Evolutionary conservation across 2,329 filamentous ascomycete genomes (phyloP).

Genomic region (Colletotrichum tropicale): DNA sequence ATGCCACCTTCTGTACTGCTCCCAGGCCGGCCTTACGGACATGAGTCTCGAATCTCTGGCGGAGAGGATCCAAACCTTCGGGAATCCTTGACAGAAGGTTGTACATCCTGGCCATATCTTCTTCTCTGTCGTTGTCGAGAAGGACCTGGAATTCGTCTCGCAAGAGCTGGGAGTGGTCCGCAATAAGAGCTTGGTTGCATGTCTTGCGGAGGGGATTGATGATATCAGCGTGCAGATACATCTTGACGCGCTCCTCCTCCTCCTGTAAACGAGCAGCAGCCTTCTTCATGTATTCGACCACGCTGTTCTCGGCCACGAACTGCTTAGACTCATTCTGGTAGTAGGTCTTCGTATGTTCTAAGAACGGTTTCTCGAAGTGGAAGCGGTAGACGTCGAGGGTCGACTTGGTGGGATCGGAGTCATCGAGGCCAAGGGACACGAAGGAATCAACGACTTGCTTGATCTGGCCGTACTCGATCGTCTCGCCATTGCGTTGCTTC

Average conservation of each 20-base stretch:
- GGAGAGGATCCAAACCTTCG: constrained; percentile 87
- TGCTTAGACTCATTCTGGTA: constrained; percentile 92
- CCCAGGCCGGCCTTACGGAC: constrained; percentile 87
- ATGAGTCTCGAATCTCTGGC: constrained; percentile 87
- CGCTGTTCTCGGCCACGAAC: constrained; percentile 94
- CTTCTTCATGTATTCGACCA: constrained; percentile 99
- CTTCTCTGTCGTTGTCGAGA: constrained; percentile 91
- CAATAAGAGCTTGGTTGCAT: constrained; percentile 89
- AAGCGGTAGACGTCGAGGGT: constrained; percentile 93
- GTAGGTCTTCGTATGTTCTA: constrained; percentile 82
- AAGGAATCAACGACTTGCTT: constrained; percentile 98
- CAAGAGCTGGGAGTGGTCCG: constrained; percentile 83
- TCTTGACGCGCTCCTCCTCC: constrained; percentile 89
- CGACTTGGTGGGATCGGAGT: constrained; percentile 89
- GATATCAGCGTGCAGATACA: constrained; percentile 93
- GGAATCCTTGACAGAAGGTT: constrained; percentile 86
- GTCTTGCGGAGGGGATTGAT: constrained; percentile 81
- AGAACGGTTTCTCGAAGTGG: constrained; percentile 92
- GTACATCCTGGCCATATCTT: constrained; percentile 97
- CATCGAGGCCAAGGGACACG: constrained; percentile 91
- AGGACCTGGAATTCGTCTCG: constrained; percentile 95
- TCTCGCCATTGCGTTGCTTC: constrained; percentile 96
- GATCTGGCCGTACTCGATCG: constrained; percentile 95
- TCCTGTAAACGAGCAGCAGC: constrained; percentile 87
- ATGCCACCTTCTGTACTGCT: constrained; percentile 89